These are phyloP conservation scores for Apiospora aurea DNA, from an alignment of 2,329 filamentous ascomycete species.

Conservation along the genomic window DNA sequence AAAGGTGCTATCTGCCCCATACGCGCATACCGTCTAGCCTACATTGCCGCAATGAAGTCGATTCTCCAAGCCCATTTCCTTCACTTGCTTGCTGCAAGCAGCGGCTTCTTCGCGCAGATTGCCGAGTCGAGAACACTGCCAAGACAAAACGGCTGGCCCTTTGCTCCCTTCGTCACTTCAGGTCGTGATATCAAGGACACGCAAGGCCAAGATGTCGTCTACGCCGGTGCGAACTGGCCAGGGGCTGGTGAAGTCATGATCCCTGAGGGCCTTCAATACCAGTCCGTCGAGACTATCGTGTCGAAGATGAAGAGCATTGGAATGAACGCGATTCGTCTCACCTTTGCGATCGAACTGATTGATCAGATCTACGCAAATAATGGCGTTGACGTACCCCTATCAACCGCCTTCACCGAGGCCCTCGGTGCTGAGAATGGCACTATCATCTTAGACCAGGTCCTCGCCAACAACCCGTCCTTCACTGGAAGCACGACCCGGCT, in stretches of 20 bases:
- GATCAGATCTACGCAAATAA: conserved; percentile 62
- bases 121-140: conserved; percentile 27
- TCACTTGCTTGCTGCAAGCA: conserved; percentile 36
- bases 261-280: conserved; percentile 69
- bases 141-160: conserved; percentile 38
- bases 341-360: conserved; percentile 70
- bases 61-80: conserved; percentile 28
- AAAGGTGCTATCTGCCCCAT: too few species aligned
- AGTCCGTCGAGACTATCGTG: conserved; percentile 62
- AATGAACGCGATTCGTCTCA: conserved; percentile 70
- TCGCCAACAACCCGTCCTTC: conserved; percentile 65
- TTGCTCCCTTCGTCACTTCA: conserved; percentile 45
- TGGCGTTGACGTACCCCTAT: conserved; percentile 53
- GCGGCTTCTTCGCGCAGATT: conserved; percentile 30
- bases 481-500: conserved; percentile 54
- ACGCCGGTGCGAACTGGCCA: conserved; percentile 68
- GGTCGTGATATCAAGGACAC: conserved; percentile 54
- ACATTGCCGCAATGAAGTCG: conserved; percentile 9
- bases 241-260: conserved; percentile 68
- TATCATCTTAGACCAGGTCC: conserved; percentile 55
- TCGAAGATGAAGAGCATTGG: conserved; percentile 63
- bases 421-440: conserved; percentile 60
- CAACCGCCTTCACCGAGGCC: conserved; percentile 51
- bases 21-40: neutral
- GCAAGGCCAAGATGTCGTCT: conserved; percentile 51